Percentiles rank a stretch among this genome's conserved stretches.
Evolutionary conservation across 768 basidiomycete species (phyloP).

Genomic region (Termitomyces sp.): DNA sequence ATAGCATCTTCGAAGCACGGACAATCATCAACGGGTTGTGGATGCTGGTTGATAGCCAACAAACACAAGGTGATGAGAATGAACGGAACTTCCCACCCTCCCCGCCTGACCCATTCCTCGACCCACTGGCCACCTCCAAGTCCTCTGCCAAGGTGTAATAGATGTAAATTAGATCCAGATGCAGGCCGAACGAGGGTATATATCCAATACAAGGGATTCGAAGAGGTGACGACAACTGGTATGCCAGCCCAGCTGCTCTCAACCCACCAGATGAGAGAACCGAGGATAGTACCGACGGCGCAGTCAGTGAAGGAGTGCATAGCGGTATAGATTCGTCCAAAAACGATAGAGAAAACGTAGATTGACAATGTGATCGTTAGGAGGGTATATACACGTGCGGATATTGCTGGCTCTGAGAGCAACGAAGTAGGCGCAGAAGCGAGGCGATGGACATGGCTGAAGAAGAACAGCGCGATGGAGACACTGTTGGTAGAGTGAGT

Average conservation of each 20-base stretch:
- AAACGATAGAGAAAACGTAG: slow-evolving; percentile 70
- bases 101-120: slow-evolving; percentile 27
- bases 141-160: slow-evolving; percentile 32
- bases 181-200: slow-evolving; percentile 20
- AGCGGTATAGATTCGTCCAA: slow-evolving; percentile 76
- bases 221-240: slow-evolving; percentile 23
- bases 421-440: slow-evolving; percentile 24
- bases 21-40: slow-evolving; percentile 93
- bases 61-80: slow-evolving; percentile 58
- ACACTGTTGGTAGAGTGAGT: slow-evolving; percentile 91
- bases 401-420: slow-evolving; percentile 30
- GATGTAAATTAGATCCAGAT: slow-evolving; percentile 9
- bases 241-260: slow-evolving; percentile 39
- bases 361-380: slow-evolving; percentile 39
- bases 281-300: slow-evolving; percentile 54
- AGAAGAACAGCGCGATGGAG: slow-evolving; percentile 83
- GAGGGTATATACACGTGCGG: slow-evolving; percentile 35
- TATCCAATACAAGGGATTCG: slow-evolving; percentile 22
- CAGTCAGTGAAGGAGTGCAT: slow-evolving; percentile 89
- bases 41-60: slow-evolving; percentile 80
- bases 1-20: slow-evolving; percentile 99
- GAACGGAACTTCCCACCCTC: slow-evolving; percentile 54
- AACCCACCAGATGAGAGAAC: slow-evolving; percentile 63
- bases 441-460: slow-evolving; percentile 49
- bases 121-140: slow-evolving; percentile 28